phyloP scores from a whole-genome alignment of 23 red algal species.

The Gracilaria domingensis region DNA sequence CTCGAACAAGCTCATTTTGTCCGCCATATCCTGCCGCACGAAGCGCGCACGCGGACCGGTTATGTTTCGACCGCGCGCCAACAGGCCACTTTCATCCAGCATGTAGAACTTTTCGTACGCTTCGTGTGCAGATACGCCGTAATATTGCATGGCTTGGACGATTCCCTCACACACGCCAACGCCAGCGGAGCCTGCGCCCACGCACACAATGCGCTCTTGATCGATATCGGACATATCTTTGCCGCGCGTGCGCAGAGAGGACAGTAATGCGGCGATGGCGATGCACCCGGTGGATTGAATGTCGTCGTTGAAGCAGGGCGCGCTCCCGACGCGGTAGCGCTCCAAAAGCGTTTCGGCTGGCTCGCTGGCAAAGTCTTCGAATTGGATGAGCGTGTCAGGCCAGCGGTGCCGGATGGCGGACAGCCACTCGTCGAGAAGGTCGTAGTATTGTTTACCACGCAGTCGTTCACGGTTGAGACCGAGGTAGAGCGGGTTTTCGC shows the following conservation, averaged over 20 bases:
- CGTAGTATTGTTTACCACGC: slow-evolving; percentile 81
- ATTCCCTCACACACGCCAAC: slow-evolving; percentile 91
- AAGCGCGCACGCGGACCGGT: slow-evolving; percentile 27
- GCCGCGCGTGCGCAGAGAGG: slow-evolving; percentile 73
- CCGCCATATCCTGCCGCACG: slow-evolving; percentile 39
- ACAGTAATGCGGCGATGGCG: slow-evolving; percentile 85
- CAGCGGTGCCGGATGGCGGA: slow-evolving; percentile 83
- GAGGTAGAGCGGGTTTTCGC: slow-evolving; percentile 90
- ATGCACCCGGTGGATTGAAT: slow-evolving; percentile 97
- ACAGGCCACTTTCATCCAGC: slow-evolving; percentile 70
- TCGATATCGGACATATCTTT: slow-evolving; percentile 27
- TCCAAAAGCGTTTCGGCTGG: slow-evolving; percentile 80
- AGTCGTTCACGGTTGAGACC: slow-evolving; percentile 79
- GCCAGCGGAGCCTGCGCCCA: slow-evolving; percentile 95
- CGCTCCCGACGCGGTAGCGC: slow-evolving; percentile 63
- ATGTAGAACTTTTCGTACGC: slow-evolving; percentile 68
- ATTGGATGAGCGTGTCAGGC: slow-evolving; percentile 93
- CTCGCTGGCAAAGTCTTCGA: slow-evolving; percentile 95
- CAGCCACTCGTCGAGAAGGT: slow-evolving; percentile 95
- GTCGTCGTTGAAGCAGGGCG: slow-evolving; percentile 96
- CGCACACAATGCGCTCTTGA: slow-evolving; percentile 85
- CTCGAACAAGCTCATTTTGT: slow-evolving; percentile 71
- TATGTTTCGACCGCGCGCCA: background rate
- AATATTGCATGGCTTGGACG: slow-evolving; percentile 56
- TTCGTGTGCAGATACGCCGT: slow-evolving; percentile 35